Conservation (phyloP, 1,284 basidiomycete genomes). For the Earliella scabrosa region DNA sequence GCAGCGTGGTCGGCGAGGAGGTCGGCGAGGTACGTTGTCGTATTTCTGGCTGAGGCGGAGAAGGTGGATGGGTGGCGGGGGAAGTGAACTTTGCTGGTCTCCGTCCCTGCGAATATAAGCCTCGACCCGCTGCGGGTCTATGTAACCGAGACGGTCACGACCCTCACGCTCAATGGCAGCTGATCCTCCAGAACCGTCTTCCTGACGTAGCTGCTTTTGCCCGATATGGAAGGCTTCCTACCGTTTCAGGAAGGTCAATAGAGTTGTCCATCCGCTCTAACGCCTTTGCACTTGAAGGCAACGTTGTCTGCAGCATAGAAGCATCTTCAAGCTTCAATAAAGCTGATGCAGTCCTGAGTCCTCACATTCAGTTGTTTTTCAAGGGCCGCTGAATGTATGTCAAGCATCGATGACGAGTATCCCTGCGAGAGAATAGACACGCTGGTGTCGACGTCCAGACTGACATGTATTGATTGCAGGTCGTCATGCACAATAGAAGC, state of each 20-base stretch:
- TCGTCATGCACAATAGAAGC: no score
- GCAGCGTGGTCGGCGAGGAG: neutral
- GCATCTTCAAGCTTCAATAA: no score
- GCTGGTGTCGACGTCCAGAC: no score
- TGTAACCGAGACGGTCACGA: conserved; percentile 12
- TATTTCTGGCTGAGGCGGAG: neutral
- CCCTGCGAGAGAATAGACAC: no score
- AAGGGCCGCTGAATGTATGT: no score
- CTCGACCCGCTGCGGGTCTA: neutral
- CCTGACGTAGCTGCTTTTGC: conserved; percentile 9
- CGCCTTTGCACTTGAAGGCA: neutral
- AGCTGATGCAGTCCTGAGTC: no score
- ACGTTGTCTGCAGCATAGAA: no score
- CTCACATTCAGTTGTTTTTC: no score
- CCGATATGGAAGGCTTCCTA: conserved; percentile 4
- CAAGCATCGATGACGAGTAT: no score
- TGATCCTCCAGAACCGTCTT: conserved; percentile 9
- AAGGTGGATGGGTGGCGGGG: neutral
- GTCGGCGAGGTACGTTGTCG: neutral
- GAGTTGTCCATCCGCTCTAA: neutral
- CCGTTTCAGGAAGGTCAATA: conserved; percentile 11
- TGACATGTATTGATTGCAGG: no score
- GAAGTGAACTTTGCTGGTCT: neutral
- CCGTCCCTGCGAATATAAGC: conserved; percentile 15
- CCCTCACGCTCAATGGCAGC: conserved; percentile 7